These are phyloP conservation scores for Colletotrichum sp. DNA, from an alignment of 2,329 filamentous ascomycete species.

Conservation along the genomic window DNA sequence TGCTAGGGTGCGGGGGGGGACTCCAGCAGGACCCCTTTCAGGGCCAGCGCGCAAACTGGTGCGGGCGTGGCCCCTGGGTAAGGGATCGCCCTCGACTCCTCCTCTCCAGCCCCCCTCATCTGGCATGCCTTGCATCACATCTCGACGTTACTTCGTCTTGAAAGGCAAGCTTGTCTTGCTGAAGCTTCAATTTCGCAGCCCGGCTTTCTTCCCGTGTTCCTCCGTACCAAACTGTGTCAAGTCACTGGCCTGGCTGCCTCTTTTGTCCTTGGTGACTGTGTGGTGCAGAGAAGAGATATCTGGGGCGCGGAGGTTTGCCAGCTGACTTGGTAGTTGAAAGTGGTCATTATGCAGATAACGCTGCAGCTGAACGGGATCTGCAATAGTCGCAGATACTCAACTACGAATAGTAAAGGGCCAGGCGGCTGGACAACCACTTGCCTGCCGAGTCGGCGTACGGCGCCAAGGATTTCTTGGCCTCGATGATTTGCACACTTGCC, in stretches of 20 bases:
- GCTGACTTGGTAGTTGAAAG: background rate
- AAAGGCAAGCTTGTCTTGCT: background rate
- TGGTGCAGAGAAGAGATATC: background rate
- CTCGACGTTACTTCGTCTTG: background rate
- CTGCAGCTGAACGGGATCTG: background rate
- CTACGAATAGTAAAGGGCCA: background rate
- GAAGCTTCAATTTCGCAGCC: background rate
- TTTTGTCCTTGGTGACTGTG: background rate
- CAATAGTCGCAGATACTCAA: background rate
- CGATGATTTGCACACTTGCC: constrained; percentile 1
- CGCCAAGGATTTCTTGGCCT: background rate
- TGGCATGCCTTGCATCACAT: background rate
- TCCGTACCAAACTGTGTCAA: background rate
- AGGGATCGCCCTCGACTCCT: background rate
- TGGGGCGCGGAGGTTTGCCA: background rate
- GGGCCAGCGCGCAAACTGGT: background rate
- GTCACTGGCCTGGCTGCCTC: background rate
- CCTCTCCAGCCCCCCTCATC: background rate
- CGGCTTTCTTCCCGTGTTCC: background rate
- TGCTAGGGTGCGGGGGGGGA: background rate
- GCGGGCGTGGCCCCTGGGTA: background rate
- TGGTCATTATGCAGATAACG: background rate
- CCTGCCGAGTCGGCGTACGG: background rate
- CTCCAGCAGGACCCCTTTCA: background rate
- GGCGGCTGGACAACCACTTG: background rate